A percentile compares a stretch with the other conserved stretches of the same genome.
These are phyloP conservation scores for Furcasterigmium furcatum DNA, from an alignment of 2,329 filamentous ascomycete genomes.

Conservation along the genomic window DNA sequence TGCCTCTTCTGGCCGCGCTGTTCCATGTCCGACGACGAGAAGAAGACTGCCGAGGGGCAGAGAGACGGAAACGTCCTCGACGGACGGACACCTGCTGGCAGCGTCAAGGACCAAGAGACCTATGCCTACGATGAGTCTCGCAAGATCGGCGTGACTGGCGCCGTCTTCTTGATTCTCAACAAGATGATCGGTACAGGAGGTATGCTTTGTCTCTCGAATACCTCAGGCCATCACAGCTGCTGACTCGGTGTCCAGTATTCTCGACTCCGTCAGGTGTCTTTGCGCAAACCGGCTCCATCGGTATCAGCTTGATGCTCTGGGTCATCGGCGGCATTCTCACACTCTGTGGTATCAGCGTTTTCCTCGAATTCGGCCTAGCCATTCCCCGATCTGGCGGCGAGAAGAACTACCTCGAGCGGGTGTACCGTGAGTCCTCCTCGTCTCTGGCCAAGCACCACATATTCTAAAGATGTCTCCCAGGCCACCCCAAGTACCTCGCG, in stretches of 20 bases:
- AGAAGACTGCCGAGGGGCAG: conserved; percentile 4
- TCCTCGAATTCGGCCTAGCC: conserved; percentile 60
- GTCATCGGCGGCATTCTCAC: conserved; percentile 43
- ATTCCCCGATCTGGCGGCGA: conserved; percentile 62
- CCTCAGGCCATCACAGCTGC: not conserved
- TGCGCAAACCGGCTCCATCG: conserved; percentile 48
- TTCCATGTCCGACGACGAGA: not conserved
- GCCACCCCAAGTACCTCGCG: conserved; percentile 53
- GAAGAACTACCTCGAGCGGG: conserved; percentile 65
- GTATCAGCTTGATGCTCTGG: conserved; percentile 33
- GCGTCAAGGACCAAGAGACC: conserved; percentile 19
- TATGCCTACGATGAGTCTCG: conserved; percentile 35
- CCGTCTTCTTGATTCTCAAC: conserved; percentile 53
- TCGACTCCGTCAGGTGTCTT: conserved; percentile 53
- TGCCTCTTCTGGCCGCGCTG: too few species aligned
- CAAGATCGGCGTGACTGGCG: conserved; percentile 50
- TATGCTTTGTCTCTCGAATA: conserved; percentile 26
- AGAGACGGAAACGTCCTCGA: not conserved
- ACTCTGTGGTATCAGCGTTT: conserved; percentile 57
- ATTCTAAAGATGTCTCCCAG: not conserved
- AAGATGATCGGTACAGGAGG: conserved; percentile 59
- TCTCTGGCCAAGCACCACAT: not conserved
- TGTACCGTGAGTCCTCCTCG: conserved; percentile 38
- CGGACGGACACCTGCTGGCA: not conserved
- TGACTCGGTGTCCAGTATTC: conserved; percentile 34